A percentile compares a stretch with the other conserved stretches of the same genome.
These are phyloP conservation scores for Pyrus bretschneideri DNA, from an alignment of 306 rosid genomes.

Conservation along the genomic window DNA sequence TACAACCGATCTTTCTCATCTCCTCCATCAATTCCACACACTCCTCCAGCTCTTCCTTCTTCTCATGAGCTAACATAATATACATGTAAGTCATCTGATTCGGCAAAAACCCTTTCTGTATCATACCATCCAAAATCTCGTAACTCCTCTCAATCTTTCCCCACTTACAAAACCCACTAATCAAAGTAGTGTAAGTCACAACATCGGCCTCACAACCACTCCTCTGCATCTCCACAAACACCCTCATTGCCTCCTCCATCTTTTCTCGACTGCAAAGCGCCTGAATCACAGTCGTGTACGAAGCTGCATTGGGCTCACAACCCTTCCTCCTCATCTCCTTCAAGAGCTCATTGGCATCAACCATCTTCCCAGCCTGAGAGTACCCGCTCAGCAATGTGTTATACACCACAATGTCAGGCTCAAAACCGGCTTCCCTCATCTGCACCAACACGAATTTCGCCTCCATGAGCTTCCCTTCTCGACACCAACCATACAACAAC, in stretches of 20 bases:
- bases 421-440: conserved; percentile 65
- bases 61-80: conserved; percentile 70
- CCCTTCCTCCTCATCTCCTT: conserved; percentile 63
- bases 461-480: conserved; percentile 74
- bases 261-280: conserved; percentile 58
- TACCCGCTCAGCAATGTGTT: conserved; percentile 67
- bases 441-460: conserved; percentile 65
- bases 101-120: conserved; percentile 54
- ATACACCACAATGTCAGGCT: conserved; percentile 70
- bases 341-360: conserved; percentile 69
- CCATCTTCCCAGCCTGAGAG: conserved; percentile 66
- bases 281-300: conserved; percentile 68
- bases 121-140: conserved; percentile 70
- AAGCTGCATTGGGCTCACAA: conserved; percentile 56
- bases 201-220: conserved; percentile 60
- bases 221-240: conserved; percentile 68
- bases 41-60: conserved; percentile 82
- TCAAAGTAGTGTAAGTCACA: conserved; percentile 64
- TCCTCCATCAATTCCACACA: conserved; percentile 61
- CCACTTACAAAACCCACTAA: conserved; percentile 78
- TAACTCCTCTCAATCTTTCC: conserved; percentile 65
- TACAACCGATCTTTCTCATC: conserved; percentile 68
- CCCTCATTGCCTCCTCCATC: conserved; percentile 70
- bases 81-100: conserved; percentile 58
- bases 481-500: conserved; percentile 88